Evolutionary conservation across 371 early-diverging fungal genomes (phyloP), one percentile per base, ranked within the genome.

Genomic region (Syncephalastrum racemosum): DNA sequence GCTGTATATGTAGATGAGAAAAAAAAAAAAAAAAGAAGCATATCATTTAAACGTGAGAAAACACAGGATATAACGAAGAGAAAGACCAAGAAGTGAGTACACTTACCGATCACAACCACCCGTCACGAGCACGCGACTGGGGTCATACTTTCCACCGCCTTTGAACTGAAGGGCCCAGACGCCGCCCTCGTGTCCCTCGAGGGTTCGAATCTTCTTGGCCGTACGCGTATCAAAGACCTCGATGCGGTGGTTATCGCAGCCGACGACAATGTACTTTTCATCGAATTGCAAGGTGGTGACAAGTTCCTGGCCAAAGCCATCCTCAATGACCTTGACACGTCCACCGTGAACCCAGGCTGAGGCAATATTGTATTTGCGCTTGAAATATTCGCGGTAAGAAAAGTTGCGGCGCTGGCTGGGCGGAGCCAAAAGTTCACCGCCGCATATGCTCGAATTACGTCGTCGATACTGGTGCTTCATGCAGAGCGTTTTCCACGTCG

Each of bases 151-250:
- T 60, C 61, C 82, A 25, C 79, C 78, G 36, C 82, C 87, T 46
- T 87, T 84, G 62, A 82, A 91, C 64, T 91, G 90, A 46, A 96
- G 79, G 14, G 94, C 91, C 97, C 97, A 96, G 2, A 97, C 94
- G 42, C 97, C 96, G n/a, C 95, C 96, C 50, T 85, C 85, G 72
- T 96, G 97, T 1, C 96, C 96, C 44, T 79, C 79, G n/a, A 95
- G 73, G 18, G 84, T 82, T 58, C 86, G 77, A 27, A 84, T 63
- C 31, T 86, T 70, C n/a, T 76, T 68, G 0, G 92, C 92, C 18
- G 86, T 82, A 5, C 70, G 71, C 16, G 87, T 87, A 66, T 90
- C 90, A 76, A 90, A 94, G 27, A 94, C 84, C 57, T 92, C 88
- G 54, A 93, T 92, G 6, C 86, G 79, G 60, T 85, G 83, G 59